Evolutionary conservation across 306 rosid species (phyloP), one percentile per base, ranked within the genome.

Genomic region (Quercus bicolor): DNA sequence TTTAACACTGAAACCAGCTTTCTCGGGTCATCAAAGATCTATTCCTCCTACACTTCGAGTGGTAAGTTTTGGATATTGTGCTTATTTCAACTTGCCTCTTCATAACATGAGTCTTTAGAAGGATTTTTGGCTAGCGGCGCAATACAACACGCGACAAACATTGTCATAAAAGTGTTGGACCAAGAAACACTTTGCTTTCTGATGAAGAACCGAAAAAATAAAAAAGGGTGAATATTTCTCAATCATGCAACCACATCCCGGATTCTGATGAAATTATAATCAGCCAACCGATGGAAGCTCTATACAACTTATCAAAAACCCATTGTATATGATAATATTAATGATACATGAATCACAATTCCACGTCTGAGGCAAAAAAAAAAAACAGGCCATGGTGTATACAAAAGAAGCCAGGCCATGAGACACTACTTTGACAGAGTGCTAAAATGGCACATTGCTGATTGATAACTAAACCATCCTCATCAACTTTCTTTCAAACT

Each of bases 221-320:
- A 57, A n/a, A 21, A 20, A 21, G 0, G 4, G 65, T 20, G 23
- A 13, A 20, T 4, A 21, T 23, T 59, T 21, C 29, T 59, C 65
- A 11, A 59, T 23, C 65, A 23, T 3, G 28, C 16, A 5, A 23
- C 65, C 31, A 3, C 5, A 11, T 12, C 15, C 65, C 65, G 10
- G 33, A 21, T 59, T 9, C 28, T 21, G 28, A 9, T 28, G 24
- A 59, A 75, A 74, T 74, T 54, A 61, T 66, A 48, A 62, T 53
- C 57, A 80, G 75, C 79, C 66, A 77, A 81, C 82, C 72, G 43
- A 74, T 52, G 76, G 55, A 61, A 72, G 77, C 66, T 73, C 87
- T 83, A 70, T 75, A 80, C 84, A 85, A 59, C 33, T 75, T 72
- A 75, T 57, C 29, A 51, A 78, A 73, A 79, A 56, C 82, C 74